These are phyloP conservation scores for Metschnikowia aberdeeniae DNA, from an alignment of 805 yeast species.

Conservation along the genomic window DNA sequence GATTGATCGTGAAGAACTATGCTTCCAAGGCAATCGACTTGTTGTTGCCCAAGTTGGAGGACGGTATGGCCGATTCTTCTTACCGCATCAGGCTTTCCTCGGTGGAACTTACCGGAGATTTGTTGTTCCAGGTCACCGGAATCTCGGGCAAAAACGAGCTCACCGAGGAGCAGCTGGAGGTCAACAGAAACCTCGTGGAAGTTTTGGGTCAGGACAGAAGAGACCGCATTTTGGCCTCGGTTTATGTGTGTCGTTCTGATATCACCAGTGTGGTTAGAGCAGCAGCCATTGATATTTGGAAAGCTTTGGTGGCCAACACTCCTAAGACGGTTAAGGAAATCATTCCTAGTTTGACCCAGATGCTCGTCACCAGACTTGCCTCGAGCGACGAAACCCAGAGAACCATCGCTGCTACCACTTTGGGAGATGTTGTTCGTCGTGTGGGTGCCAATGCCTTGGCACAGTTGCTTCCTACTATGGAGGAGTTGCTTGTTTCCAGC, in stretches of 20 bases:
- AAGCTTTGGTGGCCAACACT: conserved; percentile 91
- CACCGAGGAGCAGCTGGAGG: conserved; percentile 52
- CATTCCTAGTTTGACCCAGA: conserved; percentile 72
- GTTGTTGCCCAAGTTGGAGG: conserved; percentile 88
- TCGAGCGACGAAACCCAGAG: conserved; percentile 76
- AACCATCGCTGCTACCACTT: conserved; percentile 84
- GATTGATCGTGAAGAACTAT: conserved; percentile 84
- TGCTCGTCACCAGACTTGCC: conserved; percentile 80
- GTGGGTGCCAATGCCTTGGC: conserved; percentile 86
- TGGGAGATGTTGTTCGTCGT: conserved; percentile 92
- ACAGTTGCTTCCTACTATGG: conserved; percentile 80
- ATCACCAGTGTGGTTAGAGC: conserved; percentile 80
- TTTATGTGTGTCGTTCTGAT: conserved; percentile 93
- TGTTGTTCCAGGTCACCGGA: conserved; percentile 91
- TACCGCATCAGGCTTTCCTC: conserved; percentile 89
- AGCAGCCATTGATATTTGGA: conserved; percentile 94
- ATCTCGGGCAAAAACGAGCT: conserved; percentile 73
- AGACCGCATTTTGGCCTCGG: conserved; percentile 76
- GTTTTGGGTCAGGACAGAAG: conserved; percentile 85
- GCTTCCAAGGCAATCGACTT: conserved; percentile 91
- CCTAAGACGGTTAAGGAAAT: conserved; percentile 93
- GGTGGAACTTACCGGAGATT: conserved; percentile 92
- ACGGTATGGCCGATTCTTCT: conserved; percentile 76
- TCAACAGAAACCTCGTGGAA: conserved; percentile 58
- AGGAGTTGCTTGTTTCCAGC: conserved; percentile 53